Evolutionary conservation across 2,329 filamentous ascomycete species (phyloP).

Genomic region (Tympanopsis confertula): DNA sequence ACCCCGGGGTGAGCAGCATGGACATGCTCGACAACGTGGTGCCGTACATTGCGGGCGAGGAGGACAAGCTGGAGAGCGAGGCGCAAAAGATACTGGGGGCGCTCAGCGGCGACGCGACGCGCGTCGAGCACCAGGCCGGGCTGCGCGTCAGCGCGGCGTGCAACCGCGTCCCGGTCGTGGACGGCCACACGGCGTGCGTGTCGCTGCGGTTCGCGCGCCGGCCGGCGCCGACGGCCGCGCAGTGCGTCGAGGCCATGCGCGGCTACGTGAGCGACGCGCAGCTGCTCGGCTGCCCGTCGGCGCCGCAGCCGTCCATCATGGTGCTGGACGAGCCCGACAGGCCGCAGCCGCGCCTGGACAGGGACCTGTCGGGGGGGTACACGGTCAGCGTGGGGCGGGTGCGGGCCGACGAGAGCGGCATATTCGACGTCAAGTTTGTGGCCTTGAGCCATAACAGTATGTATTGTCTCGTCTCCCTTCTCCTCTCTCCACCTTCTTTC

Average conservation of each 20-base stretch:
- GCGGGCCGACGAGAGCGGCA: neutral
- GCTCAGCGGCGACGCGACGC: neutral
- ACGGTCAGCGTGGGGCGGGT: constrained; percentile 1
- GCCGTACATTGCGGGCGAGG: constrained; percentile 6
- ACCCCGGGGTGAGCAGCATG: constrained; percentile 6
- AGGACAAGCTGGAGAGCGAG: constrained; percentile 6
- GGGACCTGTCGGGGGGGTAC: constrained; percentile 6
- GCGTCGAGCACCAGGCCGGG: constrained; percentile 1
- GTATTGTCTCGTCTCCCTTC: constrained; percentile 11
- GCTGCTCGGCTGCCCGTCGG: constrained; percentile 5
- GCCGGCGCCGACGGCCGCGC: constrained; percentile 3
- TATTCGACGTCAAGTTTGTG: neutral
- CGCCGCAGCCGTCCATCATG: constrained; percentile 6
- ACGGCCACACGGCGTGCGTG: constrained; percentile 6
- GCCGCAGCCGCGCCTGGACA: constrained; percentile 7
- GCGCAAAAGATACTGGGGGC: constrained; percentile 6
- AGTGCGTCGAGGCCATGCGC: constrained; percentile 4
- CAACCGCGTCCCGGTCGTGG: constrained; percentile 6
- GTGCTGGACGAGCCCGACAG: constrained; percentile 7
- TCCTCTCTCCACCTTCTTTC: neutral
- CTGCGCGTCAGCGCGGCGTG: constrained; percentile 6
- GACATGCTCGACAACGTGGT: constrained; percentile 8
- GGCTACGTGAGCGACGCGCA: constrained; percentile 6
- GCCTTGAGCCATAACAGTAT: constrained; percentile 17
- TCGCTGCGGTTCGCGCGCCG: constrained; percentile 6